Evolutionary conservation across 2,329 filamentous ascomycete genomes (phyloP), one percentile per base, ranked within the genome.

Genomic region (Zarea fungicola): DNA sequence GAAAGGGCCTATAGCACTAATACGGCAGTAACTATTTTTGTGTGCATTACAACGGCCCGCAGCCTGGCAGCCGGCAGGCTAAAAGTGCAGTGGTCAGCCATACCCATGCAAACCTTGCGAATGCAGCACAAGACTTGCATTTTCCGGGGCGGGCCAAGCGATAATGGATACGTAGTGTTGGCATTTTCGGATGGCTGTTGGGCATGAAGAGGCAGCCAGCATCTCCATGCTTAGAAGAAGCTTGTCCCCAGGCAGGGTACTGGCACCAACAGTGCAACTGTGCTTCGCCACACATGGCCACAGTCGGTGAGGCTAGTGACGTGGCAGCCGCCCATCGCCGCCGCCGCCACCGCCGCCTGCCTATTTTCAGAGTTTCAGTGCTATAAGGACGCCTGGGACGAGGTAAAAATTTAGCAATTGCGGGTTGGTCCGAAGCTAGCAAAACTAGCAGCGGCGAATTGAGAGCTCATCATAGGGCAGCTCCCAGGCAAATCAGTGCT

Each of bases 221-320:
- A 47, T 39, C 44, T 29, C 22, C 18, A 47, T 28, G 34, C 16
- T 19, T 21, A n/a, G 5, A 32, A 25, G 16, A n/a, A n/a, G n/a
- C n/a, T n/a, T n/a, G n/a, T n/a, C n/a, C n/a, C n/a, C n/a, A n/a
- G n/a, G n/a, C n/a, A n/a, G n/a, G n/a, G n/a, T n/a, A n/a, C n/a
- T n/a, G n/a, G n/a, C n/a, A n/a, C n/a, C n/a, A n/a, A n/a, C n/a
- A n/a, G n/a, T n/a, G n/a, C n/a, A 36, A 11, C 11, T n/a, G 16
- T 59, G 61, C 69, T 70, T 63, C 67, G 68, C 69, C 69, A 71
- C 68, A 63, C 48, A 25, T 37, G 49, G 51, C 52, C 48, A 52
- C 52, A 55, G 45, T 56, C 55, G 45, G 54, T 67, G 66, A 69
- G 68, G 67, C 68, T 71, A 60, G 66, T 69, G 69, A 73, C 71